Conservation (phyloP, 371 early-diverging fungal species). For the Coemansia sp. region DNA sequence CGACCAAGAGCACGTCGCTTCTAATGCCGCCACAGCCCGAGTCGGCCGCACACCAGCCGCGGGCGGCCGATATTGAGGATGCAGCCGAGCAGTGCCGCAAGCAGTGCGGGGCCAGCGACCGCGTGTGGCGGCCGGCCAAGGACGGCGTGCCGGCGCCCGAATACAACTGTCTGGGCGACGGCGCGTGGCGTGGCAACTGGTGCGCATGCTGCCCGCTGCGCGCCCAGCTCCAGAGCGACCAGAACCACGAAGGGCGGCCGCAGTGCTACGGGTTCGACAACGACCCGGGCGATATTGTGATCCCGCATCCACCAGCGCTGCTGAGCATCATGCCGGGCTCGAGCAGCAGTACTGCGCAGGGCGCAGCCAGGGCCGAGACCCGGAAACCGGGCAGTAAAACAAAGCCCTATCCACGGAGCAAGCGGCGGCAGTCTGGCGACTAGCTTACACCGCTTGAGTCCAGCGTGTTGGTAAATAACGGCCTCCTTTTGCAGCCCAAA, state of each 20-base stretch:
- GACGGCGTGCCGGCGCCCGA: conserved; percentile 16
- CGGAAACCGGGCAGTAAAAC: not conserved
- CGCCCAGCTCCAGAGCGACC: conserved; percentile 5
- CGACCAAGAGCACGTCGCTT: conserved; percentile 29
- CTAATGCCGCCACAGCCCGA: not conserved
- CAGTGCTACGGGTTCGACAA: conserved; percentile 42
- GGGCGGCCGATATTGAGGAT: conserved; percentile 29
- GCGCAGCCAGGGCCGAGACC: not conserved
- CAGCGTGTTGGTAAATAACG: not conserved
- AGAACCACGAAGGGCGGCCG: conserved; percentile 1
- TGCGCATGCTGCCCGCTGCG: conserved; percentile 44
- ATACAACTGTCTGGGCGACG: conserved; percentile 13
- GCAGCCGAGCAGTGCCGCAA: conserved; percentile 23
- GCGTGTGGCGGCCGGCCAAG: conserved; percentile 21
- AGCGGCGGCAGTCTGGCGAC: not conserved
- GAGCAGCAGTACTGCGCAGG: conserved; percentile 4
- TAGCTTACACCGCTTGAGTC: not conserved
- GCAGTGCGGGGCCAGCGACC: conserved; percentile 13
- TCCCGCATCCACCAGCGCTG: conserved; percentile 41
- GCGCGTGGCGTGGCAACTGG: conserved; percentile 38
- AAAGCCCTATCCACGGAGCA: not conserved
- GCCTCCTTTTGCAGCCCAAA: not conserved
- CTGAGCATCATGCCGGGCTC: conserved; percentile 19
- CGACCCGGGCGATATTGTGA: conserved; percentile 41
- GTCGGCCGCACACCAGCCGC: not conserved